These are phyloP conservation scores for Penicillium sp. DNA, from an alignment of 2,329 filamentous ascomycete genomes.

Conservation along the genomic window DNA sequence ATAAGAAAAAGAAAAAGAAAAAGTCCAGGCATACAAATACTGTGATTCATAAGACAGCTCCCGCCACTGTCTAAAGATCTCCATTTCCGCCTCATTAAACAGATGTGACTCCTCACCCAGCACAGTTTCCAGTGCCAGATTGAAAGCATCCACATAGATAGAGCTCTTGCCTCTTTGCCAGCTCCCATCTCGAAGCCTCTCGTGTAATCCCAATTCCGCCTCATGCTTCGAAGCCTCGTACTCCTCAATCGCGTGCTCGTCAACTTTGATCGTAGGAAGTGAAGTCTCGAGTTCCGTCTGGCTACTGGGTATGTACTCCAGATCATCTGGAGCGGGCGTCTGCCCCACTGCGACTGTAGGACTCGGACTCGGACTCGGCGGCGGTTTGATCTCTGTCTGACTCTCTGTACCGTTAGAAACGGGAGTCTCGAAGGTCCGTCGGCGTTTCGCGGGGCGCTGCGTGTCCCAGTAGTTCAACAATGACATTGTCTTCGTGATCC, in stretches of 20 bases:
- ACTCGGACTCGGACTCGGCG: slow-evolving; percentile 19
- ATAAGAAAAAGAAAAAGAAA: no score
- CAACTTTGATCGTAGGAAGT: slow-evolving; percentile 63
- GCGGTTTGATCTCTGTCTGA: slow-evolving; percentile 11
- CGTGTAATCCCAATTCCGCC: slow-evolving; percentile 43
- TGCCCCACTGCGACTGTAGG: slow-evolving; percentile 38
- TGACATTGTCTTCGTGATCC: slow-evolving; percentile 29
- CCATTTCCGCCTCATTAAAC: slow-evolving; percentile 73
- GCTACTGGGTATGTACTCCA: slow-evolving; percentile 32
- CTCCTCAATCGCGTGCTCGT: slow-evolving; percentile 69
- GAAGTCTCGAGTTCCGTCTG: slow-evolving; percentile 68
- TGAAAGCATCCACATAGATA: slow-evolving; percentile 97
- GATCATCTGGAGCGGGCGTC: slow-evolving; percentile 29
- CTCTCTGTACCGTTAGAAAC: slow-evolving; percentile 1
- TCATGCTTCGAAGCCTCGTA: slow-evolving; percentile 65
- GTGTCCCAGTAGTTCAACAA: slow-evolving; percentile 39
- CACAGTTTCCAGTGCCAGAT: slow-evolving; percentile 83
- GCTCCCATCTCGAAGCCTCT: slow-evolving; percentile 53
- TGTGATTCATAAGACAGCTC: slow-evolving; percentile 76
- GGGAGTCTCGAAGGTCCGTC: slow-evolving; percentile 21
- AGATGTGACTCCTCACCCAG: slow-evolving; percentile 83
- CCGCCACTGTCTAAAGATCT: slow-evolving; percentile 74
- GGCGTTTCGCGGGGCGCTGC: slow-evolving; percentile 32
- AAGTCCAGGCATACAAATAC: slow-evolving; percentile 80
- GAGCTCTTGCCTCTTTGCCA: slow-evolving; percentile 79